A percentile compares a stretch with the other conserved stretches of the same genome.
Conservation (phyloP, 2,329 filamentous ascomycete species). For the Exutisphaerella laricina region DNA sequence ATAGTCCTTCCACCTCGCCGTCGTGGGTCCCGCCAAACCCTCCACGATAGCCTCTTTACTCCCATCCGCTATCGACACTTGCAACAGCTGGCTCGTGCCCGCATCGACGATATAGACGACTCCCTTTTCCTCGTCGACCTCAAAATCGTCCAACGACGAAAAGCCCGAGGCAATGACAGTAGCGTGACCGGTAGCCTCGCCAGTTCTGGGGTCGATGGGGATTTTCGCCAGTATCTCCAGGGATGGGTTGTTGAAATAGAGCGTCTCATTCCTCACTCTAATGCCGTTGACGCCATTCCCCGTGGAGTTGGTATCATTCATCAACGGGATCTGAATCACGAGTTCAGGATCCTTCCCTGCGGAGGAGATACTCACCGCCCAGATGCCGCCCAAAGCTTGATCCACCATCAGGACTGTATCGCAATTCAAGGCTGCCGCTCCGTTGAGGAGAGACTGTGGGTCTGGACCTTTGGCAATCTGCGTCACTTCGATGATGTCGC, state of each 20-base stretch:
- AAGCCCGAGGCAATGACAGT: conserved; percentile 1
- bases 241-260: conserved; percentile 3
- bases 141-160: conserved; percentile 2
- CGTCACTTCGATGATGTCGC: too few relatives aligned
- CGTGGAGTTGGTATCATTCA: background rate
- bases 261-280: background rate
- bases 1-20: conserved; percentile 1
- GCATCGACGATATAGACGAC: background rate
- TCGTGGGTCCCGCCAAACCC: conserved; percentile 1
- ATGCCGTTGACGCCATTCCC: conserved; percentile 2
- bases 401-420: background rate
- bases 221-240: background rate
- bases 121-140: conserved; percentile 3
- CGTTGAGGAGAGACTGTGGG: background rate
- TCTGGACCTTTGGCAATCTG: conserved; percentile 1
- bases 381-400: conserved; percentile 1
- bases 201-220: background rate
- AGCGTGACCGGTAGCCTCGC: background rate
- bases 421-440: background rate
- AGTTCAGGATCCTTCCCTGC: background rate
- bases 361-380: background rate
- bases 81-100: background rate
- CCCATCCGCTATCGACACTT: background rate
- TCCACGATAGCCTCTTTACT: background rate
- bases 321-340: background rate